Base-by-base conservation (phyloP, 306 rosid genomes). In the Luffa acutangula region DNA sequence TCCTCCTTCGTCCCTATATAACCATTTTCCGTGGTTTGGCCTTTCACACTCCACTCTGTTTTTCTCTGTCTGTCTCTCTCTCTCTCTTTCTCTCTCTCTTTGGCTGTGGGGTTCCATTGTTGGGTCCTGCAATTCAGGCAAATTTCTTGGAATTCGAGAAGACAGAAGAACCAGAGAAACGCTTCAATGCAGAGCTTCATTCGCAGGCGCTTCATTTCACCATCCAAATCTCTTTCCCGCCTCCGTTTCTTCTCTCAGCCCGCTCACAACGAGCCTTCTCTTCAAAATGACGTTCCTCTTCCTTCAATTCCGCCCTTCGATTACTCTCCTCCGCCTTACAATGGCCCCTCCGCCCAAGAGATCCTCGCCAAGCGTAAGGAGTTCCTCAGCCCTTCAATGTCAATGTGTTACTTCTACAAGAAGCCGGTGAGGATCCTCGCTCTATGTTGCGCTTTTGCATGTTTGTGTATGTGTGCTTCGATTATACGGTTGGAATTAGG, bases 301-400 rank as follows among this genome's bases (percentile, higher is more conserved):
- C 87, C 89, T 0, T 84, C 84, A 39, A 77, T 95, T 33, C 99
- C 97, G 52, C 81, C 88, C 45, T 93, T 91, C 82, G 90, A 90
- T 80, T 88, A 90, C 85, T 34, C 85, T 60, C 99, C 99, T 21
- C 84, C 87, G 34, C 85, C 92, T 11, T 95, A 95, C 84, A 42
- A 84, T 36, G 97, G 99, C 42, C 97, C 97, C 21, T 25, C 90
- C 49, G 85, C 82, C 14, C 85, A 83, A 2, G 90, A 95, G 83
- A 89, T 95, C 81, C 17, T 93, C 15, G 91, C 94, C 14, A 93
- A 93, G 85, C 95, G 99, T 34, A 86, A 81, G 76, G 84, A 90
- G 69, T 91, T 82, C 66, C 97, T 95, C 65, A 93, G 89, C 87
- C 99, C 99, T 12, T 85, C 99, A n/a, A 45, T 95, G 86, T 85